Conservation (phyloP, 768 basidiomycete genomes). For the Suillus fuscotomentosus region DNA sequence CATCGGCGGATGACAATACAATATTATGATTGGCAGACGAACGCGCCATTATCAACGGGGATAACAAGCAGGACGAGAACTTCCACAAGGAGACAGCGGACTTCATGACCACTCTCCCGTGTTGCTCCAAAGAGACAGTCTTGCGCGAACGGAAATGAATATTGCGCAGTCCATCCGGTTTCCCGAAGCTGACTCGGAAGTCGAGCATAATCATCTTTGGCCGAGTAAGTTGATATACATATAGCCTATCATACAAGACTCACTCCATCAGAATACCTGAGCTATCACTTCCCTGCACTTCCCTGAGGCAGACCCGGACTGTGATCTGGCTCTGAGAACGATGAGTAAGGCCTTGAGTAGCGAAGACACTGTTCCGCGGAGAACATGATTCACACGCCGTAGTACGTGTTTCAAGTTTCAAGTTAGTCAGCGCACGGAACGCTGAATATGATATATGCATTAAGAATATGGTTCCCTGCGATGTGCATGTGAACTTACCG, state of each 20-base stretch:
- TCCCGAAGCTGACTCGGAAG: not conserved
- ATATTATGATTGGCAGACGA: too few species aligned
- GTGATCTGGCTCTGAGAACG: not conserved
- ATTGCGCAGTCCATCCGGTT: too few species aligned
- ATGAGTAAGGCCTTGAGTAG: too few species aligned
- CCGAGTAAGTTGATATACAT: not conserved
- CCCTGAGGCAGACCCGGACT: too few species aligned
- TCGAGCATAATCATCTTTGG: not conserved
- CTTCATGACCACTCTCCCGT: not conserved
- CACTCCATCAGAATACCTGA: not conserved
- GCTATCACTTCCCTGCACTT: not conserved
- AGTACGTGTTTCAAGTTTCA: not conserved
- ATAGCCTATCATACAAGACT: not conserved
- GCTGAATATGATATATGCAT: not conserved
- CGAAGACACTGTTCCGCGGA: not conserved
- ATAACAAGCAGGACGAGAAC: not conserved
- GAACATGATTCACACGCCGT: not conserved
- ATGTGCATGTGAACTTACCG: too few species aligned
- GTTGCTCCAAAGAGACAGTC: not conserved
- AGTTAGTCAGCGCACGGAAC: not conserved
- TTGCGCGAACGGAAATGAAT: not conserved
- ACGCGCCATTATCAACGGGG: not conserved
- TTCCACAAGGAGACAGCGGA: not conserved
- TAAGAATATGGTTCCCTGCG: not conserved
- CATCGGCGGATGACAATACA: too few species aligned